These are phyloP conservation scores for Leucosporidium scottii DNA, from an alignment of 768 basidiomycete species.

Conservation along the genomic window DNA sequence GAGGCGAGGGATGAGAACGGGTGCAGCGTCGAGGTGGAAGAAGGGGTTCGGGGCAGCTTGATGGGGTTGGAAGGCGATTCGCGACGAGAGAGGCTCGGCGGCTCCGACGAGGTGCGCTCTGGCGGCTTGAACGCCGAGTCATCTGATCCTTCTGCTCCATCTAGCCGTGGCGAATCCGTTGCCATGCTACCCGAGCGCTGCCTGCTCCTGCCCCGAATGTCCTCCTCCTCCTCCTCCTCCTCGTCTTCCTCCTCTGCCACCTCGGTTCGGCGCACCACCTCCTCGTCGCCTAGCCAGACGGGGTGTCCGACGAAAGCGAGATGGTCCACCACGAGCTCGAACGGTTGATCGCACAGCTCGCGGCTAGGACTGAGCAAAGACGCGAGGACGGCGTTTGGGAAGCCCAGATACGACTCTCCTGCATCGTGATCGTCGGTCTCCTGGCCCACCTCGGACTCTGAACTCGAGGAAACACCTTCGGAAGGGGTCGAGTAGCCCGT, in stretches of 20 bases:
- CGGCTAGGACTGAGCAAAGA: constrained; percentile 67
- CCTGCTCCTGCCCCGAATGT: background rate
- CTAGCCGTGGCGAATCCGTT: background rate
- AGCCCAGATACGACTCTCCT: constrained; percentile 56
- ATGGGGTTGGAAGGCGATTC: background rate
- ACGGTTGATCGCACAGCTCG: constrained; percentile 84
- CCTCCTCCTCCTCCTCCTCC: constrained; percentile 22
- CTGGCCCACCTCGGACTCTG: constrained; percentile 2
- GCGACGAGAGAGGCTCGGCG: constrained; percentile 1
- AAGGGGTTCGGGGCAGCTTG: constrained; percentile 60
- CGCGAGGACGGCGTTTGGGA: constrained; percentile 71
- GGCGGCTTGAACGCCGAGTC: background rate
- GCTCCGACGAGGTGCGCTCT: background rate
- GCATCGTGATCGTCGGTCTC: constrained; percentile 9
- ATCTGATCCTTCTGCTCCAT: background rate
- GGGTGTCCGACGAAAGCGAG: constrained; percentile 92
- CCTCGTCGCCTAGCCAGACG: constrained; percentile 59
- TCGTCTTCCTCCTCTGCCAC: constrained; percentile 20
- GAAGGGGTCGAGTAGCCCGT: background rate
- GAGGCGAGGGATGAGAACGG: constrained; percentile 67
- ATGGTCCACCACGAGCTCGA: constrained; percentile 84
- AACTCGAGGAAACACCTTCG: constrained; percentile 1
- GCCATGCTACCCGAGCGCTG: background rate
- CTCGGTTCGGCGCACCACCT: constrained; percentile 34
- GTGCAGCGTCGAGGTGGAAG: constrained; percentile 55